Conservation (phyloP, 768 basidiomycete genomes). For the Boletus sp. region DNA sequence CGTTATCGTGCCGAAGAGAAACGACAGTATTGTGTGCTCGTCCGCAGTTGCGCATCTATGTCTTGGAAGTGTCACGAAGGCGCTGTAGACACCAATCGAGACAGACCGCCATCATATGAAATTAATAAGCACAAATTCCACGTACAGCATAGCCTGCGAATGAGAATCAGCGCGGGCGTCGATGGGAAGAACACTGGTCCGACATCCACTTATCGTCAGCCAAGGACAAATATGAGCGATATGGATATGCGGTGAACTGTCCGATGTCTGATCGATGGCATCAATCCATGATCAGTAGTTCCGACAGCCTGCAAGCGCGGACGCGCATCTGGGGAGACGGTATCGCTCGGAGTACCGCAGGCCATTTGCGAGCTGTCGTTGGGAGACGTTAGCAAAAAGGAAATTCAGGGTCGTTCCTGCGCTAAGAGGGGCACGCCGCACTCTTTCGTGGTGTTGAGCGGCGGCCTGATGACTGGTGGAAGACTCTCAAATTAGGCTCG, state of each 20-base stretch:
- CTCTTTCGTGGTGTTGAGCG: too few relatives aligned
- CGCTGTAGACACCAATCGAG: slow-evolving; percentile 6
- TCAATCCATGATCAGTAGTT: neutral
- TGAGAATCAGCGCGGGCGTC: slow-evolving; percentile 2
- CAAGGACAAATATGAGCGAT: slow-evolving; percentile 4
- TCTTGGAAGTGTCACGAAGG: neutral
- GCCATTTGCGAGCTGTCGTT: too few relatives aligned
- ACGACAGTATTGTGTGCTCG: neutral
- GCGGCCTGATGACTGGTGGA: too few relatives aligned
- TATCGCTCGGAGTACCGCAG: too few relatives aligned
- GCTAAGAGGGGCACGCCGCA: too few relatives aligned
- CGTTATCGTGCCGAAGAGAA: slow-evolving; percentile 1
- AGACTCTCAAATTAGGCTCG: neutral
- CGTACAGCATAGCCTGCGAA: slow-evolving; percentile 1
- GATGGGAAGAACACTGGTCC: neutral
- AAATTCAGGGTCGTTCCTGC: too few relatives aligned
- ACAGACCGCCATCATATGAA: slow-evolving; percentile 5
- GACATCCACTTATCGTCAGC: neutral
- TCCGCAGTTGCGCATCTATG: neutral
- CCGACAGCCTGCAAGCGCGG: slow-evolving; percentile 1
- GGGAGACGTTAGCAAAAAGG: too few relatives aligned
- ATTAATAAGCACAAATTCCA: slow-evolving; percentile 6
- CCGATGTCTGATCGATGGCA: slow-evolving; percentile 1
- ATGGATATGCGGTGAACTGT: neutral
- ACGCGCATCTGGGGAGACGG: neutral